Percentiles rank a stretch among this genome's conserved stretches.
Evolutionary conservation across 129 eudicot genomes (phyloP).

Genomic region (Flaveria trinervia): DNA sequence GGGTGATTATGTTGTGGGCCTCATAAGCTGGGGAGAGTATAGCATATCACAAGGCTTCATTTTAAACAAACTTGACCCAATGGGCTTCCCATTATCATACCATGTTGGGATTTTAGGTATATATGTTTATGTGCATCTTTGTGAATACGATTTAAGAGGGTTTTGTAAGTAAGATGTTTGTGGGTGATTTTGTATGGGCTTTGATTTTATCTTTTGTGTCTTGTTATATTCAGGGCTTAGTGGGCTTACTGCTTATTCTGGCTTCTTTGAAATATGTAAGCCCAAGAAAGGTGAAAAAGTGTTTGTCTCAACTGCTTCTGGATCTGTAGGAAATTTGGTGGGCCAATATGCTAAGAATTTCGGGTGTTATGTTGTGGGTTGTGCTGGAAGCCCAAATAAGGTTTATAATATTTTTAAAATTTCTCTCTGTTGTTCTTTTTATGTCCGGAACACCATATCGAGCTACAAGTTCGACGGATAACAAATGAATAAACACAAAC

Average conservation of each 20-base stretch:
- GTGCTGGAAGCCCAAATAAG: slow-evolving; percentile 73
- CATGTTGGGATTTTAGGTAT: slow-evolving; percentile 71
- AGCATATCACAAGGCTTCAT: slow-evolving; percentile 43
- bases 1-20: slow-evolving; percentile 71
- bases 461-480: not conserved
- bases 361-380: slow-evolving; percentile 90
- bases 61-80: slow-evolving; percentile 60
- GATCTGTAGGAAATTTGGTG: slow-evolving; percentile 79
- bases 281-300: slow-evolving; percentile 78
- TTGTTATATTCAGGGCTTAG: slow-evolving; percentile 48
- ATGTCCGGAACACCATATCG: not conserved
- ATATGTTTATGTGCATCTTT: too few species aligned
- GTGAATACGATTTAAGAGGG: too few species aligned
- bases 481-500: not conserved
- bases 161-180: not conserved
- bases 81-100: slow-evolving; percentile 67
- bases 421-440: not conserved
- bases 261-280: slow-evolving; percentile 69
- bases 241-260: slow-evolving; percentile 83
- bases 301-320: slow-evolving; percentile 85
- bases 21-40: slow-evolving; percentile 80
- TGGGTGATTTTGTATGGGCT: not conserved
- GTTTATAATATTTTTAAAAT: slow-evolving; percentile 26
- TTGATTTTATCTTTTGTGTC: not conserved
- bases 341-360: slow-evolving; percentile 76